A percentile compares a stretch with the other conserved stretches of the same genome.
These are phyloP conservation scores for Arthrobotrys sphaeroides DNA, from an alignment of 2,329 filamentous ascomycete genomes.

Conservation along the genomic window DNA sequence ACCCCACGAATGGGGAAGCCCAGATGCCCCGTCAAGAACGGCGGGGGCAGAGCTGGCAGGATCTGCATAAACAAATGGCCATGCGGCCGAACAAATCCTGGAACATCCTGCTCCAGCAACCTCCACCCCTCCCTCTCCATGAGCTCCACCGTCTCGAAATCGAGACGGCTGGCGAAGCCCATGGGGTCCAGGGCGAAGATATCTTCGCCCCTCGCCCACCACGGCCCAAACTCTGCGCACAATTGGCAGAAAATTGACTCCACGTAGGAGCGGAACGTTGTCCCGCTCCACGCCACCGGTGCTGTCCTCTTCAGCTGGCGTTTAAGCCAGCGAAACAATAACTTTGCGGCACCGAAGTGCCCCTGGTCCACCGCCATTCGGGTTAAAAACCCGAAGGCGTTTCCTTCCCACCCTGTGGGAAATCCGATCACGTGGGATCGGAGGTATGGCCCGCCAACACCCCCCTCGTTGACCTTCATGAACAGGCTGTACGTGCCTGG, in stretches of 20 bases:
- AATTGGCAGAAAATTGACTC: constrained; percentile 19
- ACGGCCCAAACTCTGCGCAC: constrained; percentile 17
- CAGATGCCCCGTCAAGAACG: background rate
- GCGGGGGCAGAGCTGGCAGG: background rate
- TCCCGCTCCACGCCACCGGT: constrained; percentile 1
- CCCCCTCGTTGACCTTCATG: constrained; percentile 17
- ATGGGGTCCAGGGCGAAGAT: constrained; percentile 1
- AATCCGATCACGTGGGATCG: constrained; percentile 26
- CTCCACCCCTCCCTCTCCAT: constrained; percentile 30
- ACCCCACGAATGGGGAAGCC: background rate
- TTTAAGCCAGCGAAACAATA: constrained; percentile 32
- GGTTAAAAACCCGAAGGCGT: constrained; percentile 27
- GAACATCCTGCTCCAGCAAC: constrained; percentile 22
- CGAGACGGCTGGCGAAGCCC: background rate
- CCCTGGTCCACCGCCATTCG: constrained; percentile 20
- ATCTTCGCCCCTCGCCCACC: constrained; percentile 14
- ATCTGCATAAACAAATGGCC: background rate
- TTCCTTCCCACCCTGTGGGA: constrained; percentile 24
- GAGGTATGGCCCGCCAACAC: background rate
- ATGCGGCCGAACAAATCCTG: background rate
- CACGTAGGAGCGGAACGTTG: constrained; percentile 16
- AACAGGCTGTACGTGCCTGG: constrained; percentile 32
- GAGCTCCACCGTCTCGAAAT: constrained; percentile 8
- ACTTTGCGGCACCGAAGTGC: constrained; percentile 5
- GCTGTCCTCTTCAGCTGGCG: constrained; percentile 33